phyloP scores from a whole-genome alignment of 441 rosid species.

The Flueggea neowawraea region DNA sequence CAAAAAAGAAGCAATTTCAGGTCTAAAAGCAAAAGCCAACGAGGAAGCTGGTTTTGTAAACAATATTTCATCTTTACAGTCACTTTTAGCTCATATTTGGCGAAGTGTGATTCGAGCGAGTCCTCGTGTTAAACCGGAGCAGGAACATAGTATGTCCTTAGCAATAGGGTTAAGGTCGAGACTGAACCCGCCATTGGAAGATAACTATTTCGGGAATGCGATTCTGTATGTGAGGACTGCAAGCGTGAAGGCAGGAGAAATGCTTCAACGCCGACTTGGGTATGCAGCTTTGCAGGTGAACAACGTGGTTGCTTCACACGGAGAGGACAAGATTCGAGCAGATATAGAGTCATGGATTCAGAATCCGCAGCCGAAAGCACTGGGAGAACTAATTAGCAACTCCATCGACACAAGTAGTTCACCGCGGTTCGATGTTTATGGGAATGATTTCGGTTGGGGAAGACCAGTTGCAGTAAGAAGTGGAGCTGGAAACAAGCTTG shows the following conservation, averaged over 20 bases:
- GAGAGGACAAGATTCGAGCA: not conserved
- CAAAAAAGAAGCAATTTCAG: slow-evolving; percentile 20
- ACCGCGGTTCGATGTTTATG: slow-evolving; percentile 30
- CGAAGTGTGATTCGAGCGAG: slow-evolving; percentile 8
- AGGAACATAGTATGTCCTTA: not conserved
- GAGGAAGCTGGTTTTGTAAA: slow-evolving; percentile 12
- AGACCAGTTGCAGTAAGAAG: slow-evolving; percentile 32
- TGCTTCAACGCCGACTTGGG: slow-evolving; percentile 17
- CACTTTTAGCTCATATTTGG: slow-evolving; percentile 44
- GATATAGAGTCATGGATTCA: slow-evolving; percentile 12
- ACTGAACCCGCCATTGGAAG: slow-evolving; percentile 22
- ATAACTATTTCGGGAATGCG: slow-evolving; percentile 29
- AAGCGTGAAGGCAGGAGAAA: slow-evolving; percentile 11
- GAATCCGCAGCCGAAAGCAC: not conserved
- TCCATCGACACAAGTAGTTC: slow-evolving; percentile 17
- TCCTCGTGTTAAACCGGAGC: slow-evolving; percentile 6
- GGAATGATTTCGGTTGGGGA: slow-evolving; percentile 50
- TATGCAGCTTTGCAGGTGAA: slow-evolving; percentile 18
- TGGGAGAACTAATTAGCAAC: not conserved
- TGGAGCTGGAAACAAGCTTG: slow-evolving; percentile 9
- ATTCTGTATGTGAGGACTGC: not conserved
- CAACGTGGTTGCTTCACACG: slow-evolving; percentile 10
- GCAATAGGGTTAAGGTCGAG: slow-evolving; percentile 25
- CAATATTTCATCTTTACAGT: slow-evolving; percentile 43
- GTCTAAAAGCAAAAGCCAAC: slow-evolving; percentile 38